phyloP scores from a whole-genome alignment of 768 basidiomycete species.

The Pholiota conissans region DNA sequence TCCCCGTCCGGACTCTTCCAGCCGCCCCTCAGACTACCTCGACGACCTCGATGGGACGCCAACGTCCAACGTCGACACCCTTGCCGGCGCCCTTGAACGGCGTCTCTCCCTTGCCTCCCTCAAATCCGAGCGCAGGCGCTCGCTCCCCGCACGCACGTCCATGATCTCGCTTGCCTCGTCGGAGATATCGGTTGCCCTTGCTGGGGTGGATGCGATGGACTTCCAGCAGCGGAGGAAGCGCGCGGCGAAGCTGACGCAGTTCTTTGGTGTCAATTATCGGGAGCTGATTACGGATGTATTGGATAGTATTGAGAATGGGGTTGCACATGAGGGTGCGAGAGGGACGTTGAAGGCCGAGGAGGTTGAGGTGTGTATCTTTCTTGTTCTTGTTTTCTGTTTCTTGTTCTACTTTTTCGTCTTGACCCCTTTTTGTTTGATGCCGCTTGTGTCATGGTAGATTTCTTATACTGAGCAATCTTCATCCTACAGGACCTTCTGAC shows the following conservation, averaged over 20 bases:
- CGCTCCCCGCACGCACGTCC: conserved; percentile 66
- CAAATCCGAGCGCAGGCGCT: conserved; percentile 65
- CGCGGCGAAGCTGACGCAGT: conserved; percentile 83
- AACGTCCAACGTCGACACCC: conserved; percentile 2
- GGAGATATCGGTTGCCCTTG: conserved; percentile 41
- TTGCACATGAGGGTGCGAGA: conserved; percentile 65
- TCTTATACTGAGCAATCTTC: neutral
- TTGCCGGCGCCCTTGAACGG: conserved; percentile 26
- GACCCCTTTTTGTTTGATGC: neutral
- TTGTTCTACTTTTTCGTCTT: conserved; percentile 6
- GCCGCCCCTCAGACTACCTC: neutral
- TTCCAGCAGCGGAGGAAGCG: conserved; percentile 74
- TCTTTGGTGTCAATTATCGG: conserved; percentile 86
- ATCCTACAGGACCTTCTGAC: conserved; percentile 52
- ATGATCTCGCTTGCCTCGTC: conserved; percentile 54
- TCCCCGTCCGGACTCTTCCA: no score
- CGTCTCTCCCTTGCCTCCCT: conserved; percentile 36
- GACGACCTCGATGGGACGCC: conserved; percentile 3
- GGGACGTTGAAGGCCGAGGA: conserved; percentile 70
- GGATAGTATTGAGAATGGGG: conserved; percentile 75
- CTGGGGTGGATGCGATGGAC: conserved; percentile 40
- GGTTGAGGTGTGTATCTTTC: conserved; percentile 63
- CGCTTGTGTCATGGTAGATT: neutral
- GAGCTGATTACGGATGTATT: conserved; percentile 76
- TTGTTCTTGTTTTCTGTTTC: conserved; percentile 1